Conservation (phyloP, 73 alveolate genomes). For the Stentor coeruleus region DNA sequence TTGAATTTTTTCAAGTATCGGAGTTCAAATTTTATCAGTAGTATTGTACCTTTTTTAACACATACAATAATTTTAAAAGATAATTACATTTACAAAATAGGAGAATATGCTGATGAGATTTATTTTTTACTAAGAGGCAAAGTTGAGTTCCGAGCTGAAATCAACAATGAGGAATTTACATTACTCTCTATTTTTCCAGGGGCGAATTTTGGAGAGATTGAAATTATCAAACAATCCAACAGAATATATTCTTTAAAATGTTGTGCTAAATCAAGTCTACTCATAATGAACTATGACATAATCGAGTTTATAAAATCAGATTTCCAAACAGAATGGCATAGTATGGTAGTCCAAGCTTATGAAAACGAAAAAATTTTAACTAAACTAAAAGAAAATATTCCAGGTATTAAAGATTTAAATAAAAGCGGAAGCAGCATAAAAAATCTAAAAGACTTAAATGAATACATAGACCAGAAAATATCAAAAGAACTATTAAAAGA, state of each 20-base stretch:
- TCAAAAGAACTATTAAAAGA: too few relatives aligned
- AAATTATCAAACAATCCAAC: background rate
- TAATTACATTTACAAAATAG: conserved; percentile 17
- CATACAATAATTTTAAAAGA: background rate
- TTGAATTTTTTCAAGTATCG: background rate
- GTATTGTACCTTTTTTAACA: background rate
- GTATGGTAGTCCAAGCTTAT: too few relatives aligned
- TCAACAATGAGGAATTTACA: background rate
- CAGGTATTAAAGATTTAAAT: too few relatives aligned
- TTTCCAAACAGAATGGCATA: too few relatives aligned
- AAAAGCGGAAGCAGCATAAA: too few relatives aligned
- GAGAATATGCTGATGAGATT: conserved; percentile 22
- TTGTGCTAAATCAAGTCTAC: too few relatives aligned
- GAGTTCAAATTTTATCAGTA: background rate
- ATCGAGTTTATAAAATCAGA: too few relatives aligned
- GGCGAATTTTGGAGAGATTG: conserved; percentile 3
- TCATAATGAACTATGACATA: too few relatives aligned
- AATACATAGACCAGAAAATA: too few relatives aligned
- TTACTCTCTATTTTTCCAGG: background rate
- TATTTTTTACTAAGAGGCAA: conserved; percentile 18
- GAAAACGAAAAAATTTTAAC: too few relatives aligned
- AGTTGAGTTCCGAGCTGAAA: conserved; percentile 30
- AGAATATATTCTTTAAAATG: background rate
- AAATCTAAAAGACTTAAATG: too few relatives aligned
- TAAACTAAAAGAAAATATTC: too few relatives aligned